A percentile compares a stretch with the other conserved stretches of the same genome.
phyloP scores from a whole-genome alignment of 1,139 yeast species.

The Taphrina betulina region DNA sequence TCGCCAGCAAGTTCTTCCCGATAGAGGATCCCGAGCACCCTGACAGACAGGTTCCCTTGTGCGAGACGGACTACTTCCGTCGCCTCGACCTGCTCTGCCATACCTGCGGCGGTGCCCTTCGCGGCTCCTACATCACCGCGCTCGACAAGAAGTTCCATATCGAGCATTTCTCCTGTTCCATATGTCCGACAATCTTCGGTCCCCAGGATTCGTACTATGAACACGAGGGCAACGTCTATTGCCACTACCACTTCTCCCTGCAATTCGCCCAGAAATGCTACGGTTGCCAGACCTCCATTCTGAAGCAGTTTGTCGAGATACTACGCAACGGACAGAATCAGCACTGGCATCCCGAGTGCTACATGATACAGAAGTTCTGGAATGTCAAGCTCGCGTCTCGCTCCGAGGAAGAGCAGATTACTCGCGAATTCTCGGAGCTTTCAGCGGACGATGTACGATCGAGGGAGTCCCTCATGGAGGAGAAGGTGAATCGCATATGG shows the following conservation, averaged over 20 bases:
- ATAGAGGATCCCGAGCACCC: constrained; percentile 46
- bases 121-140: constrained; percentile 94
- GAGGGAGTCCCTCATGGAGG: constrained; percentile 66
- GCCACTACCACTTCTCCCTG: constrained; percentile 87
- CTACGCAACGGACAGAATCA: constrained; percentile 90
- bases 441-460: constrained; percentile 55
- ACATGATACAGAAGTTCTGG: constrained; percentile 97
- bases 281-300: constrained; percentile 87
- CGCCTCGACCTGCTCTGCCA: constrained; percentile 78
- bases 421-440: constrained; percentile 42
- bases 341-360: constrained; percentile 99
- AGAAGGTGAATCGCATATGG: constrained; percentile 79
- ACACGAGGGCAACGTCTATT: constrained; percentile 75
- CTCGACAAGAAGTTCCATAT: constrained; percentile 88
- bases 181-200: constrained; percentile 84
- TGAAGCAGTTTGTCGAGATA: constrained; percentile 90
- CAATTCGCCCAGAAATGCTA: constrained; percentile 85
- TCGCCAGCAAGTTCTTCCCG: constrained; percentile 50
- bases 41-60: constrained; percentile 63
- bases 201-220: constrained; percentile 92
- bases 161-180: constrained; percentile 90
- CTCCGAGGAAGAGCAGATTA: constrained; percentile 18
- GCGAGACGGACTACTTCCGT: constrained; percentile 90
- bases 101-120: constrained; percentile 77
- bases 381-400: constrained; percentile 67